phyloP scores from a whole-genome alignment of 2,329 filamentous ascomycete species.

The Pseudocercospora fijiensis region DNA sequence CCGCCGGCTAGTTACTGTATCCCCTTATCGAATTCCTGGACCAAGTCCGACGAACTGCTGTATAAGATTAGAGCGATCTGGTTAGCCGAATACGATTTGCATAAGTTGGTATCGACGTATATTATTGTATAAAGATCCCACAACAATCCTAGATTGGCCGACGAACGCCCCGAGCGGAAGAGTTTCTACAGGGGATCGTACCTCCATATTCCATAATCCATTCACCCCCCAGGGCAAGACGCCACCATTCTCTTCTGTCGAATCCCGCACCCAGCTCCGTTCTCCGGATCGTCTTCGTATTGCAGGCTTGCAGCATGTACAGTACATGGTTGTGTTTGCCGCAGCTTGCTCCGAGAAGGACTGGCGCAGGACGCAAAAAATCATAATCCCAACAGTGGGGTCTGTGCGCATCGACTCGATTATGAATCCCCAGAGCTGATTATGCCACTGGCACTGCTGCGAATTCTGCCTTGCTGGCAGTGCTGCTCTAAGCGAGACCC shows the following conservation, averaged over 20 bases:
- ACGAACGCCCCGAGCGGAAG: too few species aligned
- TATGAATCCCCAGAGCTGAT: neutral
- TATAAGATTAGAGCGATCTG: too few species aligned
- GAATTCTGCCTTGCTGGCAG: neutral
- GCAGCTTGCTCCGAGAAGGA: slow-evolving; percentile 4
- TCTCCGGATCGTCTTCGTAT: slow-evolving; percentile 5
- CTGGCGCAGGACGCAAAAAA: neutral
- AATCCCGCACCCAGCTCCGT: neutral
- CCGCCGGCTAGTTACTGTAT: neutral
- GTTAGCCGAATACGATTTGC: too few species aligned
- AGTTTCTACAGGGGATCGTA: too few species aligned
- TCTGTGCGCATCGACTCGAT: neutral
- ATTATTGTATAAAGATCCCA: too few species aligned
- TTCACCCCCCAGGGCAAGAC: neutral
- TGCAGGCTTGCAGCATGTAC: neutral
- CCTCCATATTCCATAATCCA: too few species aligned
- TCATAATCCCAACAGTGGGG: neutral
- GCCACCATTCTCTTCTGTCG: neutral
- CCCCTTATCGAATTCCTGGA: too few species aligned
- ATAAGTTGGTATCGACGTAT: too few species aligned
- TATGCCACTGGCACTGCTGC: neutral
- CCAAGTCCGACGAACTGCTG: too few species aligned
- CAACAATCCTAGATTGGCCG: too few species aligned
- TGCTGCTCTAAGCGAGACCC: neutral
- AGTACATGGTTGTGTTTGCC: neutral